Conservation (phyloP, 345 rosid genomes). For the Populus deltoides region DNA sequence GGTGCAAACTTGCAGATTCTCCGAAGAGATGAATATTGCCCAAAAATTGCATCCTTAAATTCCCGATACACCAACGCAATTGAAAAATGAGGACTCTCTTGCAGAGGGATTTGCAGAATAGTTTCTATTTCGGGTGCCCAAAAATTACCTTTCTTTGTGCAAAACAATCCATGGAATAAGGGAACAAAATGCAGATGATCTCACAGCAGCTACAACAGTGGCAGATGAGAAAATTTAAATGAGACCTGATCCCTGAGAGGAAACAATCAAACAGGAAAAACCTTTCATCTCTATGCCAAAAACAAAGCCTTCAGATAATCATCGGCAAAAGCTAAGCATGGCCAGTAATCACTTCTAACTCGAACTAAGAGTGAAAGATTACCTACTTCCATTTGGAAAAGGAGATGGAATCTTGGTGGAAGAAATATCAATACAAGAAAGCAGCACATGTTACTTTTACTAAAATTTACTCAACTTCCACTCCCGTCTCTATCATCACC, state of each 20-base stretch:
- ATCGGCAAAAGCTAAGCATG: conserved; percentile 92
- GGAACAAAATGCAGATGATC: conserved; percentile 11
- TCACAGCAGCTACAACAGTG: conserved; percentile 14
- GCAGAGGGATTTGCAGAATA: conserved; percentile 17
- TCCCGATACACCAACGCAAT: conserved; percentile 12
- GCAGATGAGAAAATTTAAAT: background rate
- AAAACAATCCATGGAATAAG: conserved; percentile 15
- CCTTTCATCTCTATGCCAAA: conserved; percentile 34
- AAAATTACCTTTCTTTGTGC: conserved; percentile 16
- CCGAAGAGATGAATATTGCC: background rate
- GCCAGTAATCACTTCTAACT: conserved; percentile 96
- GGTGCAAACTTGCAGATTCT: background rate
- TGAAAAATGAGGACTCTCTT: conserved; percentile 2
- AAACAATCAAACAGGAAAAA: background rate
- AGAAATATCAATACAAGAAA: conserved; percentile 72
- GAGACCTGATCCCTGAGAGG: conserved; percentile 4
- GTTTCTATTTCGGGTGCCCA: conserved; percentile 17
- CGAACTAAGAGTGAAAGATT: conserved; percentile 77
- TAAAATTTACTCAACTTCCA: conserved; percentile 33
- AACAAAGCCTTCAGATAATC: conserved; percentile 88
- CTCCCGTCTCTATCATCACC: conserved; percentile 51
- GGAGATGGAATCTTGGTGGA: conserved; percentile 92
- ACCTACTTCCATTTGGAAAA: conserved; percentile 86
- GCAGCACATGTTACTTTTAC: conserved; percentile 64
- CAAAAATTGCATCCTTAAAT: background rate